A percentile compares a stretch with the other conserved stretches of the same genome.
These are phyloP conservation scores for Torulaspora pretoriensis DNA, from an alignment of 1,139 yeast genomes.

Conservation along the genomic window DNA sequence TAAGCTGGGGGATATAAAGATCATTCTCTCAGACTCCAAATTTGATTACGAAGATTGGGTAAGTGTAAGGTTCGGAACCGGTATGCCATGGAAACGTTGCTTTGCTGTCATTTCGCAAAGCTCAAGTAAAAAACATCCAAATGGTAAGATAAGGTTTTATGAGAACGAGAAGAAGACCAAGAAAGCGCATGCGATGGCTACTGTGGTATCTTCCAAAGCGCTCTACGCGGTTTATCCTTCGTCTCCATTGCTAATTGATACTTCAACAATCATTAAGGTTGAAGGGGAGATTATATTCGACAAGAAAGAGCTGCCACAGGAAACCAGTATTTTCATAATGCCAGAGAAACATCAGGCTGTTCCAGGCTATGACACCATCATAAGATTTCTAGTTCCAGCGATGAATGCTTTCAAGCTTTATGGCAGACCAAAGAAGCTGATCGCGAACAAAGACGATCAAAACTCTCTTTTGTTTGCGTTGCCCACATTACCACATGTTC, in stretches of 20 bases:
- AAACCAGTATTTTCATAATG: conserved; percentile 86
- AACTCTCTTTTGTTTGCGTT: conserved; percentile 81
- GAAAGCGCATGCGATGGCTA: conserved; percentile 74
- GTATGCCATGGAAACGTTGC: conserved; percentile 97
- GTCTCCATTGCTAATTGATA: conserved; percentile 71
- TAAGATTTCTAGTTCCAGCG: conserved; percentile 78
- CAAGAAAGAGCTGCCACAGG: conserved; percentile 56
- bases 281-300: conserved; percentile 77
- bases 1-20: conserved; percentile 76
- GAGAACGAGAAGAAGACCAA: conserved; percentile 57
- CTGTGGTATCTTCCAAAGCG: conserved; percentile 62
- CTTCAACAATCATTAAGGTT: conserved; percentile 79
- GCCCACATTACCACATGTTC: conserved; percentile 85
- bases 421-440: conserved; percentile 85
- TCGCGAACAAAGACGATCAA: conserved; percentile 80
- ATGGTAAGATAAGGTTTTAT: conserved; percentile 57
- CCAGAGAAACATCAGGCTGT: conserved; percentile 93
- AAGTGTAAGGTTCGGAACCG: conserved; percentile 88
- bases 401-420: conserved; percentile 83
- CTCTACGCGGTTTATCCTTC: conserved; percentile 95
- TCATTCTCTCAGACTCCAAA: conserved; percentile 78
- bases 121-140: conserved; percentile 41
- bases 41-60: conserved; percentile 93
- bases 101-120: conserved; percentile 87
- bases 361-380: conserved; percentile 90